Percentiles rank a stretch among this genome's conserved stretches.
phyloP scores from a whole-genome alignment of 352 stramenopile genomes.

The Phytopythium montanum region DNA sequence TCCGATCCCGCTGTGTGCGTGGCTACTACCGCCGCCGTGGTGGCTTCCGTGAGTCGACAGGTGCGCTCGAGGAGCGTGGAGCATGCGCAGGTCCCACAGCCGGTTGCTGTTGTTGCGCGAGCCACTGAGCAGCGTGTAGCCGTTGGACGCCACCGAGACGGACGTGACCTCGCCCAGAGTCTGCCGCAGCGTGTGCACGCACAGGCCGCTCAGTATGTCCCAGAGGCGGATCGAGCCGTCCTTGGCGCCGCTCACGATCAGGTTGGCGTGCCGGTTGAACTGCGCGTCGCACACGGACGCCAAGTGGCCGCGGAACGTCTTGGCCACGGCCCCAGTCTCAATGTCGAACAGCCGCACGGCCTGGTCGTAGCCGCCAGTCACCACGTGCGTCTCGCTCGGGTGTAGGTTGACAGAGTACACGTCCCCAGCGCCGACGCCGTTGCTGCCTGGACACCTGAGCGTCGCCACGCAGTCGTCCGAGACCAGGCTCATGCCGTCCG shows the following conservation, averaged over 20 bases:
- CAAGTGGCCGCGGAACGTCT: slow-evolving; percentile 44
- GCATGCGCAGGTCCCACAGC: slow-evolving; percentile 87
- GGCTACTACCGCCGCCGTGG: slow-evolving; percentile 6
- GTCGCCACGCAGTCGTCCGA: slow-evolving; percentile 54
- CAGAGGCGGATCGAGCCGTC: slow-evolving; percentile 84
- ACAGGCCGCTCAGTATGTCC: slow-evolving; percentile 87
- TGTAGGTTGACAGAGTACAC: slow-evolving; percentile 87
- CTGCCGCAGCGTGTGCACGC: slow-evolving; percentile 81
- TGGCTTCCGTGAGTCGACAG: slow-evolving; percentile 29
- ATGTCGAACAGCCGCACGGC: slow-evolving; percentile 86
- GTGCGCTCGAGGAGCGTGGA: slow-evolving; percentile 62
- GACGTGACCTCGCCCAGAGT: slow-evolving; percentile 86
- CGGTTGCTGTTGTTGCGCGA: slow-evolving; percentile 88
- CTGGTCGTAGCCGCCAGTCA: slow-evolving; percentile 86
- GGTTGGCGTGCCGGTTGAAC: slow-evolving; percentile 86
- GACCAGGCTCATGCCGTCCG: slow-evolving; percentile 32
- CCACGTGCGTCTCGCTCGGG: slow-evolving; percentile 82
- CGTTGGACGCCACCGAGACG: slow-evolving; percentile 79
- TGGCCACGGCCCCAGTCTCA: slow-evolving; percentile 57
- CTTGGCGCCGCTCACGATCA: slow-evolving; percentile 85
- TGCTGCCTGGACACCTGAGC: slow-evolving; percentile 33
- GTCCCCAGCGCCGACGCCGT: slow-evolving; percentile 50
- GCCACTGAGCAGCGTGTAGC: slow-evolving; percentile 74
- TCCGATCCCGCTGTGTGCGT: slow-evolving; percentile 16
- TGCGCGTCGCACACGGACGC: slow-evolving; percentile 82